Evolutionary conservation across 345 rosid species (phyloP), one percentile per base, ranked within the genome.

Genomic region (Punica granatum): DNA sequence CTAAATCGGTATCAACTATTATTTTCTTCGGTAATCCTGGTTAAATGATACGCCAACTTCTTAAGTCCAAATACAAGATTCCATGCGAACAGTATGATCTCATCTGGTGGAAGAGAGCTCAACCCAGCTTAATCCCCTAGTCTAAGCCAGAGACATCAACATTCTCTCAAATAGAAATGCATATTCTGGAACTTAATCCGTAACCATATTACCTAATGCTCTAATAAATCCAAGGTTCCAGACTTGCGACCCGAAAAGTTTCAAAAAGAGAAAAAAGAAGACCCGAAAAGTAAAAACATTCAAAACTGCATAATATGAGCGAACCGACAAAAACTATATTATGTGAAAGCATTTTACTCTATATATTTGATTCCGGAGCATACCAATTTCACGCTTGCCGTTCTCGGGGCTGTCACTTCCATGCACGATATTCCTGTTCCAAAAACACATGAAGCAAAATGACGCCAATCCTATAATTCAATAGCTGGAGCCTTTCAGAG

Each of bases 391-490:
- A 64, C 97, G 96, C 79, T 84, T 77, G 73, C 97, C 97, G 73
- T 94, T 94, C 64, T 91, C 96, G 70, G 92, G 95, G 80, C 97
- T 94, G 75, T 90, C 97, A 74, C 99, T 94, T 49, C 99, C 99
- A 75, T 94, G 99, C 63, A 94, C 78, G 37, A 89, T 89, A 75
- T 91, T 94, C 85, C 99, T 94, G 92, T 72, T 64, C 54, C 80
- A 46, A 63, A 39, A 69, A 65, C 72, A 75, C 60, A 69, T 68
- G 41, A 28, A 66, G 41, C 21, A 33, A n/a, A 9, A 34, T 67
- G 68, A 39, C 21, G 3, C 3, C 11, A 30, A 4, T 51, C n/a
- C 30, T 51, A 23, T 10, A n/a, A 8, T 51, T 25, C 28, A 51
- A 51, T 21, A 21, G 58, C 58, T 21, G 1, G 26, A 21, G 58